Base-by-base conservation (phyloP, 2,329 filamentous ascomycete species). In the Diaporthe australafricana region DNA sequence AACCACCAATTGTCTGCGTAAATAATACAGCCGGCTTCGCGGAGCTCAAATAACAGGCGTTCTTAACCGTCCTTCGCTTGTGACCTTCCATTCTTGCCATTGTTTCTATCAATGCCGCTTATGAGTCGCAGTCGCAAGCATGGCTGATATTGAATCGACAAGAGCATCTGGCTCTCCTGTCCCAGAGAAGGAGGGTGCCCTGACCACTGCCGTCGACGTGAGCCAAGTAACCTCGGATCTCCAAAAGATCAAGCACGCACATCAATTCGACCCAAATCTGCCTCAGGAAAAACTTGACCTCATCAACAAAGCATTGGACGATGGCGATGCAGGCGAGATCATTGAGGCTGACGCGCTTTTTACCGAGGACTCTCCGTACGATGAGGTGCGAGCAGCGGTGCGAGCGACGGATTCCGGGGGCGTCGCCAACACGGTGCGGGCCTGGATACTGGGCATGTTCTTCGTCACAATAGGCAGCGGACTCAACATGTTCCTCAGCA, bases 361-460 rank as follows among this genome's bases (percentile, higher is more conserved):
- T 25, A 78, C 75, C 7, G 79, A 83, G 7, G 73, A 83, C 72
- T 83, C 82, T 16, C 82, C 83, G 0, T 83, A 83, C 70, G 79
- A 80, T 67, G 79, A 80, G 81, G 82, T 85, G 12, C 80, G 83
- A 35, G 83, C 83, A 20, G 83, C 83, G n/a, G 85, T 87, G 12
- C 81, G 83, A 27, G 83, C 83, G 60, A 81, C 78, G 2, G 85
- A 87, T 74, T 81, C 80, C n/a, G 83, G 80, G 42, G 83, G 83
- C 68, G 77, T 80, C n/a, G 80, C 82, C 25, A 83, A 82, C 66
- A 86, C 84, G 2, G 75, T 86, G 12, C 80, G 84, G 32, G 83
- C 84, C 68, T 86, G 84, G 84, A 73, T 85, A 11, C 74, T 86
- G 8, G 84, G 84, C 35, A 80, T 84, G 74, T 74, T 84, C 20